Evolutionary conservation across 306 rosid species (phyloP).

Genomic region (Gastrolobium villosum): DNA sequence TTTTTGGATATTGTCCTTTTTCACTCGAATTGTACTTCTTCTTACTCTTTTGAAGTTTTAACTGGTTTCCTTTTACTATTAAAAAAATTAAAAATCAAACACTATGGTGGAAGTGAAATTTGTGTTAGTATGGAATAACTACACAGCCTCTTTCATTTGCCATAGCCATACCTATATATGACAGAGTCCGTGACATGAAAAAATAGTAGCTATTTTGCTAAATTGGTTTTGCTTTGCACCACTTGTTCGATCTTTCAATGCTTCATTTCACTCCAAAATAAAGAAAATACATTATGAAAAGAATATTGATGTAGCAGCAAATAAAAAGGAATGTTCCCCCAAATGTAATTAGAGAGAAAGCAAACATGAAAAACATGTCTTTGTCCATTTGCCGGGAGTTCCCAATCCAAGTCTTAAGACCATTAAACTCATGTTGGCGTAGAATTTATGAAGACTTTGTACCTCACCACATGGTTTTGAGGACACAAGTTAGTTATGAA

Average conservation of each 20-base stretch:
- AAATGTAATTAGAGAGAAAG: neutral
- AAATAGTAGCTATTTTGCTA: neutral
- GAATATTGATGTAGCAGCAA: neutral
- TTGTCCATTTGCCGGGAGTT: slow-evolving; percentile 11
- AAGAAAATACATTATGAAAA: neutral
- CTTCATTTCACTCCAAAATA: neutral
- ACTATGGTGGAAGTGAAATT: neutral
- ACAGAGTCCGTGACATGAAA: slow-evolving; percentile 15
- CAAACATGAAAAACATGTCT: slow-evolving; percentile 32
- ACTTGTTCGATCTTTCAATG: neutral
- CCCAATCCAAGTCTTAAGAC: neutral
- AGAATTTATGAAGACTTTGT: slow-evolving; percentile 10
- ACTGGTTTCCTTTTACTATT: neutral
- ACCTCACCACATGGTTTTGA: neutral
- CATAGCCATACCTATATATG: neutral
- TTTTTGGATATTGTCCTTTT: neutral
- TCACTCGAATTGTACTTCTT: neutral
- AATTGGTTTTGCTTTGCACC: neutral
- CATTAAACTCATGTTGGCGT: slow-evolving; percentile 16
- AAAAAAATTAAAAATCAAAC: neutral
- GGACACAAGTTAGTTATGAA: neutral
- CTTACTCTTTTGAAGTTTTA: neutral
- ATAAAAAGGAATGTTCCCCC: neutral
- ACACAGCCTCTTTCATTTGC: neutral
- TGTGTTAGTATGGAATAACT: neutral